Conservation (phyloP, 2,329 filamentous ascomycete genomes). For the Alternaria sp. region DNA sequence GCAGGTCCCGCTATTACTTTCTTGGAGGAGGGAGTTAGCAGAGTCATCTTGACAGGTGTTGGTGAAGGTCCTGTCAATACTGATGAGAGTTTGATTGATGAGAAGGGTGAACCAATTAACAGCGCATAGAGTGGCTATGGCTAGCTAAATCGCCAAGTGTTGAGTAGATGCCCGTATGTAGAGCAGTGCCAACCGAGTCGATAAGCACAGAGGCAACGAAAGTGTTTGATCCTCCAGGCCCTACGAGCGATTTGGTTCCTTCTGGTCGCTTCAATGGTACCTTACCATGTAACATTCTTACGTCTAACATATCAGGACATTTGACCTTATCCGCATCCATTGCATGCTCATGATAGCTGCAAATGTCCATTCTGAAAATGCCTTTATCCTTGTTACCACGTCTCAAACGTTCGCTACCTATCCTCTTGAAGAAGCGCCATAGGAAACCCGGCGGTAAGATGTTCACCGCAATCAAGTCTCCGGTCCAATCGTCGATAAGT, state of each 20-base stretch:
- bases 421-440: neutral
- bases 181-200: neutral
- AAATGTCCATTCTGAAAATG: neutral
- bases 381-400: neutral
- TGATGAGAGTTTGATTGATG: conserved; percentile 76
- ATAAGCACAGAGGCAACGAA: neutral
- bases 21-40: conserved; percentile 80
- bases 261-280: neutral
- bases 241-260: neutral
- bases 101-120: conserved; percentile 56
- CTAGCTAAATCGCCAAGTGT: neutral
- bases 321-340: neutral
- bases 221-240: too few relatives aligned
- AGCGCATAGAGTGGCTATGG: conserved; percentile 15
- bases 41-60: conserved; percentile 90
- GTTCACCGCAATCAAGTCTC: neutral
- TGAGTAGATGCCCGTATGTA: conserved; percentile 17
- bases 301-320: neutral
- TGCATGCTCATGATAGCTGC: neutral
- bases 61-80: conserved; percentile 87
- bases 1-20: conserved; percentile 51
- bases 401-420: neutral
- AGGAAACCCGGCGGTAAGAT: neutral
- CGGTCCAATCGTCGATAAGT: neutral
- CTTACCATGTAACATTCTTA: neutral